Conservation (phyloP, 179 eudicot genomes). For the Spinacia oleracea region DNA sequence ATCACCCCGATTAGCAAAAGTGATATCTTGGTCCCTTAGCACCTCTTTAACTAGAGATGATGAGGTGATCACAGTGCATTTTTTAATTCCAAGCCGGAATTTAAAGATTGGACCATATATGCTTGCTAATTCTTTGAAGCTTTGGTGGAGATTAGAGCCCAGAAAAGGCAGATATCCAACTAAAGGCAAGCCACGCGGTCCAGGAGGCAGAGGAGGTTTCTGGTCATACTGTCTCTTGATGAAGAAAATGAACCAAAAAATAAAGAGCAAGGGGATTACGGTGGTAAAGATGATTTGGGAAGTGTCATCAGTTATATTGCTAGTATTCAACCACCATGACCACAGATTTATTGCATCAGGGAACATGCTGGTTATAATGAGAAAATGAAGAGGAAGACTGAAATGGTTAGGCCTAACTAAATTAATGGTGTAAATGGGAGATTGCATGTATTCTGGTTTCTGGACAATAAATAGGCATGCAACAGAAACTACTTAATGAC, state of each 20-base stretch:
- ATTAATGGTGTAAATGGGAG: not conserved
- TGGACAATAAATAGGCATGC: not conserved
- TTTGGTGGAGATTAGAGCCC: conserved; percentile 23
- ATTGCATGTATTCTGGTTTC: too few species aligned
- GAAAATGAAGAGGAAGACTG: not conserved
- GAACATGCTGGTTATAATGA: not conserved
- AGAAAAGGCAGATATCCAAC: conserved; percentile 45
- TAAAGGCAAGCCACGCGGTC: conserved; percentile 41
- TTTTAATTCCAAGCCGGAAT: conserved; percentile 32
- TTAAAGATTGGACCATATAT: conserved; percentile 37
- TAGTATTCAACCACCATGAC: conserved; percentile 13
- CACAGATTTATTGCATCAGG: too few species aligned
- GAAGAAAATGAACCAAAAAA: conserved; percentile 4
- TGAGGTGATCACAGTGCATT: conserved; percentile 29
- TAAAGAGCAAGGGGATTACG: conserved; percentile 5
- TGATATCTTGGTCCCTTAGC: conserved; percentile 30
- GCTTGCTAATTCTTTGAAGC: conserved; percentile 21
- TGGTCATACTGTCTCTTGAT: not conserved
- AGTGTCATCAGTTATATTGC: not conserved
- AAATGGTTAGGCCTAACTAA: too few species aligned
- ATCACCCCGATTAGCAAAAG: conserved; percentile 32
- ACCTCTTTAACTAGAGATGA: conserved; percentile 38
- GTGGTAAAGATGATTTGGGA: not conserved
- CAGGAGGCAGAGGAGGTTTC: conserved; percentile 36
- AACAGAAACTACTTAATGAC: not conserved